phyloP scores from a whole-genome alignment of 768 basidiomycete species.

The Rickenella mellea region DNA sequence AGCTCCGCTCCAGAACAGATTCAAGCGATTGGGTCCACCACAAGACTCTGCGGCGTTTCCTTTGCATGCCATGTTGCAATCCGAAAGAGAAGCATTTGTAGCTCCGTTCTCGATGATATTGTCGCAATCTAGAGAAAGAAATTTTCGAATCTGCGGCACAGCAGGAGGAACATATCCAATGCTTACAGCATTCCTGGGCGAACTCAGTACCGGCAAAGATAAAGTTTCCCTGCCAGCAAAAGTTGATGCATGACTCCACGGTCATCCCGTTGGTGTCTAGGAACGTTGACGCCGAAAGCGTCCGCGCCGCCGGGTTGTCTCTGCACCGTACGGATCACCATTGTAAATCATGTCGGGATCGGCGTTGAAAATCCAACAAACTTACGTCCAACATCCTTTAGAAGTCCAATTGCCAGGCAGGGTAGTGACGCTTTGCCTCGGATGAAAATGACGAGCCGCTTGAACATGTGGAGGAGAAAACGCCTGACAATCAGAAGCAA shows the following conservation, averaged over 20 bases:
- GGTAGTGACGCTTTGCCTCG: no score
- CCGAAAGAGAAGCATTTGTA: constrained; percentile 31
- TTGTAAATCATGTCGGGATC: neutral
- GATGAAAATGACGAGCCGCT: no score
- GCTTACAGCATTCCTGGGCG: constrained; percentile 52
- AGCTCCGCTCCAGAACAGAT: constrained; percentile 55
- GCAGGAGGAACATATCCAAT: constrained; percentile 2
- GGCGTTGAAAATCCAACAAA: neutral
- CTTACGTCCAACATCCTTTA: constrained; percentile 14
- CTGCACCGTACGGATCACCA: constrained; percentile 19
- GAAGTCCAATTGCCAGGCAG: constrained; percentile 15
- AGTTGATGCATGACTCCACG: constrained; percentile 38
- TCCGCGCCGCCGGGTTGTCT: constrained; percentile 48
- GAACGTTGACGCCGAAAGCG: constrained; percentile 40
- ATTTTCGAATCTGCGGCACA: neutral
- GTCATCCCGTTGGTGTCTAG: constrained; percentile 50
- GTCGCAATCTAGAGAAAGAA: constrained; percentile 46
- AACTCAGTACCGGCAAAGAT: constrained; percentile 68
- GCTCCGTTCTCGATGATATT: constrained; percentile 39
- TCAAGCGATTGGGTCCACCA: constrained; percentile 50
- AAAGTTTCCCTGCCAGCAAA: constrained; percentile 35
- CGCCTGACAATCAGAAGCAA: no score
- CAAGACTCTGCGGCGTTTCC: constrained; percentile 51
- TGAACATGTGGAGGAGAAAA: no score
- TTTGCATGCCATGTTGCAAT: constrained; percentile 55